phyloP scores from a whole-genome alignment of 768 basidiomycete genomes.

The Symmetrospora coprosmae region DNA sequence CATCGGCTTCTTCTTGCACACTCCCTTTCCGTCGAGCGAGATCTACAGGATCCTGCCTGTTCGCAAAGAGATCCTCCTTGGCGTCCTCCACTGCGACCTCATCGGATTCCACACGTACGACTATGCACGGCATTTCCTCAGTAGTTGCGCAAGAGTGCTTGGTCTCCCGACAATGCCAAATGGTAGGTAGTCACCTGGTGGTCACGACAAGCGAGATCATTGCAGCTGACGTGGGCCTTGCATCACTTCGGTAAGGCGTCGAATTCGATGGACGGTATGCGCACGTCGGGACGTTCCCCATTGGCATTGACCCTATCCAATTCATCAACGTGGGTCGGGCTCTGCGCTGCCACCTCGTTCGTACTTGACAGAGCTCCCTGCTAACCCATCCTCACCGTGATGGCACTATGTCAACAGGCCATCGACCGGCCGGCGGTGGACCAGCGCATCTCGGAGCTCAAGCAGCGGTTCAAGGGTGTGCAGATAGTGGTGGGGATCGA shows the following conservation, averaged over 20 bases:
- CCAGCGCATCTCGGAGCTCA: constrained; percentile 62
- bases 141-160: constrained; percentile 91
- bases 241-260: constrained; percentile 43
- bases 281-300: constrained; percentile 96
- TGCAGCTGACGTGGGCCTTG: not conserved
- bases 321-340: constrained; percentile 63
- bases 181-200: constrained; percentile 35
- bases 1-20: constrained; percentile 97
- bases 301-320: constrained; percentile 87
- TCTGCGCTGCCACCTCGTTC: not conserved
- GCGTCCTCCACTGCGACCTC: constrained; percentile 85
- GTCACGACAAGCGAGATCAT: not conserved
- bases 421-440: constrained; percentile 65
- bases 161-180: constrained; percentile 94
- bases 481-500: constrained; percentile 98
- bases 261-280: constrained; percentile 89
- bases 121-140: constrained; percentile 97
- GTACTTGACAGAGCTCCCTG: not conserved
- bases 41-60: constrained; percentile 94
- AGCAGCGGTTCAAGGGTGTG: constrained; percentile 79
- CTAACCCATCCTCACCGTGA: not conserved
- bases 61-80: constrained; percentile 90
- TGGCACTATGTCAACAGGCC: constrained; percentile 48
- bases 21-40: constrained; percentile 93
- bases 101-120: constrained; percentile 99